These are phyloP conservation scores for Isatis lusitanica DNA, from an alignment of 441 rosid species.

Conservation along the genomic window DNA sequence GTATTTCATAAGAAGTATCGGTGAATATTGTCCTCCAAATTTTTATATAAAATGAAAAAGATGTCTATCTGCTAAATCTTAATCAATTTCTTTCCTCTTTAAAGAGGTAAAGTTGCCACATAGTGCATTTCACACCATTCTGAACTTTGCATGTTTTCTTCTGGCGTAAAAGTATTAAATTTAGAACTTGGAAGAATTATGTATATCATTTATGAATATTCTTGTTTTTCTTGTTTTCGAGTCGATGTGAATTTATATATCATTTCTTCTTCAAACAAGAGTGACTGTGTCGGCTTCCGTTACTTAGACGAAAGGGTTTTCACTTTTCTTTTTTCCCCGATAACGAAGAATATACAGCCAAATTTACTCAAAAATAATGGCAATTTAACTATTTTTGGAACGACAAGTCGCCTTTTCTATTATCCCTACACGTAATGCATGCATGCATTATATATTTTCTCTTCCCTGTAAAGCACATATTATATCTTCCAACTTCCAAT, in stretches of 20 bases:
- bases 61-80: not conserved
- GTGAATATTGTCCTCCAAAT: not conserved
- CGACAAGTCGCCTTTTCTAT: not conserved
- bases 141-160: not conserved
- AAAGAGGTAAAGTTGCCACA: slow-evolving; percentile 25
- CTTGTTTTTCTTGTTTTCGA: not conserved
- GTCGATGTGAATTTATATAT: not conserved
- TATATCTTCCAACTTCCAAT: slow-evolving; percentile 1
- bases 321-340: not conserved
- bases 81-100: slow-evolving; percentile 17
- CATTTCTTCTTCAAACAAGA: not conserved
- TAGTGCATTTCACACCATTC: not conserved
- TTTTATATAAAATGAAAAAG: not conserved
- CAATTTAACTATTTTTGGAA: not conserved
- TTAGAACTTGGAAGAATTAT: slow-evolving; percentile 14
- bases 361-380: not conserved
- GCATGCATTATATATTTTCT: slow-evolving; percentile 15
- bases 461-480: slow-evolving; percentile 2
- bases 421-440: slow-evolving; percentile 24
- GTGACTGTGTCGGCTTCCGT: slow-evolving; percentile 17
- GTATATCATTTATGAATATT: too few relatives aligned
- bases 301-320: slow-evolving; percentile 18
- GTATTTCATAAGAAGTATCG: not conserved
- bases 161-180: not conserved
- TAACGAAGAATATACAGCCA: not conserved